Evolutionary conservation across 2,329 filamentous ascomycete species (phyloP), one percentile per base, ranked within the genome.

Genomic region (Helotiales sp.): DNA sequence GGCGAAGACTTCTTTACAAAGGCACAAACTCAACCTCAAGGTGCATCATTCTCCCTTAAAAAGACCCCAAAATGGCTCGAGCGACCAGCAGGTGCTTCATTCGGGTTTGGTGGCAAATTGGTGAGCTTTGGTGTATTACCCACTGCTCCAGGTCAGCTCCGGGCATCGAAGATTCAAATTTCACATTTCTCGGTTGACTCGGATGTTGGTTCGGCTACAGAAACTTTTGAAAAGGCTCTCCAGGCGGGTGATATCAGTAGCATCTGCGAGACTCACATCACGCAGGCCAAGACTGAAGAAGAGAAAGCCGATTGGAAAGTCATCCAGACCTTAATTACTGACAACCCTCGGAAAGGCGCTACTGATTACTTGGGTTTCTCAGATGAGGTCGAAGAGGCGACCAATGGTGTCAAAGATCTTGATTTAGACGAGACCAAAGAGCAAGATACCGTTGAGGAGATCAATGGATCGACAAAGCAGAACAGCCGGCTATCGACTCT

Each of bases 281-380:
- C 86, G 25, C 78, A 86, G 60, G 88, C 93, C 17, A 86, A 85
- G 69, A 90, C 86, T 0, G 93, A 97, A 1, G 91, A 96, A 64
- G 95, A 98, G 72, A 97, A 92, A 78, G 89, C 90, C 3, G 93
- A 98, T 73, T 99, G 95, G 95, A 89, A 89, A 64, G 91, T 98
- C 34, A 91, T 99, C 72, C 87, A 95, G 73, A 95, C 92, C 1
- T 76, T 99, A 60, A 88, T 93, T 49, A 88, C 90, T 3, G 86
- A 89, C 29, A 93, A 93, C 69, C 89, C 92, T n/a, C 86, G 93
- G 40, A 88, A 89, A 71, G 87, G 90, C 71, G 87, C 99, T 57
- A 83, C 95, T 22, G 89, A 96, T 65, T 93, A 96, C 71, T 83
- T 99, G 17, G 95, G 93, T n/a, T 93, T 98, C 74, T 79, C 84